Base-by-base conservation (phyloP, 2,329 filamentous ascomycete species). In the Apiospora hydei region DNA sequence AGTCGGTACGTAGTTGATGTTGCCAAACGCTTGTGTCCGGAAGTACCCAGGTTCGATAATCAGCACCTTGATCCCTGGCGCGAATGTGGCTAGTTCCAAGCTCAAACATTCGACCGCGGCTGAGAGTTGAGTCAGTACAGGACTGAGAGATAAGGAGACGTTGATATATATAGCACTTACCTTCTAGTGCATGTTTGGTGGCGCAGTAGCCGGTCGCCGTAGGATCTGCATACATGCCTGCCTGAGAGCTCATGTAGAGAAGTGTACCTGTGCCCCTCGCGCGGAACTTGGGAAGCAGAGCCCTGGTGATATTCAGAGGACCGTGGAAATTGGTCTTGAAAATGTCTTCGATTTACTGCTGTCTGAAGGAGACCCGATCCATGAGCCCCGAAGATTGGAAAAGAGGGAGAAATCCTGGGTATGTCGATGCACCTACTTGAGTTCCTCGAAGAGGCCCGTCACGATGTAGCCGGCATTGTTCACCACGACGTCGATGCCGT, bases 1-100 rank as follows among this genome's bases (percentile, higher is more conserved):
- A 0, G 78, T 61, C 0, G 77, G 76, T 0, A 79, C 77, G 14
- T 81, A 76, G 21, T 75, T 77, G 18, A 82, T 76, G 5, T 82
- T 83, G 30, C 77, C 77, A 16, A 87, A 82, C 0, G 84, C 80
- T 0, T 78, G 77, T 0, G 84, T 87, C 2, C 82, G 78, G 72
- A 85, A 87, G 70, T 84, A 82, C 0, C 83, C 83, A 0, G 83
- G 84, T 68, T 85, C 84, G 3, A 85, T 76, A 0, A 84, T 74
- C 1, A 84, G 75, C 0, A 83, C 76, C 26, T 82, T 78, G 44
- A 87, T 75, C 0, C 78, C 80, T 0, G 78, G 77, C 2, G 77
- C 78, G 70, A 78, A 73, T 4, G 78, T 72, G 21, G 77, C 77
- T 24, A 80, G 76, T 61, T 84, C 82, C 68, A 80, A 76, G 3